Evolutionary conservation across 139 green algal genomes (phyloP).

Genomic region (Dunaliella sp.): DNA sequence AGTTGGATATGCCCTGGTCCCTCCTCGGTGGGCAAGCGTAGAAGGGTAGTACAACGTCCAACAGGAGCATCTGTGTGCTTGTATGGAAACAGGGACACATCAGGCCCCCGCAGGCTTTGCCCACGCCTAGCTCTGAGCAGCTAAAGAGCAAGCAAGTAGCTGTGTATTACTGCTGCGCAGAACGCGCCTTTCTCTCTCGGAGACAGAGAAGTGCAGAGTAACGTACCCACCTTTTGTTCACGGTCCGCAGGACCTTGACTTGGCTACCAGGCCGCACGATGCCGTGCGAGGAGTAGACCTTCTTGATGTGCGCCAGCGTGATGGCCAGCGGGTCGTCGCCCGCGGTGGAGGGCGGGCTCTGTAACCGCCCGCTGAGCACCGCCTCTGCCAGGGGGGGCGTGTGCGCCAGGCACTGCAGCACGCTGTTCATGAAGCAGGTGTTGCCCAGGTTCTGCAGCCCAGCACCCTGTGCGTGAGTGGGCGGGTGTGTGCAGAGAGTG

Average conservation of each 20-base stretch:
- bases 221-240: conserved; percentile 53
- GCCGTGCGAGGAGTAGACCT: conserved; percentile 14
- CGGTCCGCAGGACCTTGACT: conserved; percentile 41
- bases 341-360: background rate
- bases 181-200: too few relatives aligned
- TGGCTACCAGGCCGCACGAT: conserved; percentile 45
- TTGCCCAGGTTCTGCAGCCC: conserved; percentile 95
- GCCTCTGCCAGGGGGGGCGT: conserved; percentile 83
- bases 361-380: conserved; percentile 43
- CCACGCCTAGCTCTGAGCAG: too few relatives aligned
- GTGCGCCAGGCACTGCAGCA: conserved; percentile 92
- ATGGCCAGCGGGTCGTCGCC: conserved; percentile 51
- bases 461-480: conserved; percentile 52
- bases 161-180: too few relatives aligned
- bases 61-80: too few relatives aligned
- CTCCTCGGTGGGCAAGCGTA: too few relatives aligned
- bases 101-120: too few relatives aligned
- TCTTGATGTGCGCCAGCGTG: conserved; percentile 53
- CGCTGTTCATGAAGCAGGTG: conserved; percentile 98
- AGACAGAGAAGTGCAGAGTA: background rate
- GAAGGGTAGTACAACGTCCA: too few relatives aligned
- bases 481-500: background rate
- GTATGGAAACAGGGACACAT: too few relatives aligned
- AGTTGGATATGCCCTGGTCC: too few relatives aligned
- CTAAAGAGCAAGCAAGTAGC: too few relatives aligned